A percentile compares a stretch with the other conserved stretches of the same genome.
Evolutionary conservation across 345 rosid genomes (phyloP).

Genomic region (Linum trigynum): DNA sequence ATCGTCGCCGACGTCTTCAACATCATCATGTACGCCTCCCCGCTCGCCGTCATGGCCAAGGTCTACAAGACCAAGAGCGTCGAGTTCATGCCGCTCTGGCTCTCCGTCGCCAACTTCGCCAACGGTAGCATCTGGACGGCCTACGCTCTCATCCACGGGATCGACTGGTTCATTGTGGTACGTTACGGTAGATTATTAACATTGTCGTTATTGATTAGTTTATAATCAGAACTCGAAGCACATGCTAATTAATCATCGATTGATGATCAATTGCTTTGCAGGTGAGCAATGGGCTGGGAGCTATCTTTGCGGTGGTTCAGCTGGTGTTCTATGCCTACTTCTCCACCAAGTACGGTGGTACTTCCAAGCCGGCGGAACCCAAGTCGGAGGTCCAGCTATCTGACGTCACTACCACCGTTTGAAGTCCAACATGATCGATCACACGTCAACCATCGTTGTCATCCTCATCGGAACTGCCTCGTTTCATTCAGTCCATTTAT

Average conservation of each 20-base stretch:
- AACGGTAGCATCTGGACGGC: background rate
- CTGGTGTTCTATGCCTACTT: background rate
- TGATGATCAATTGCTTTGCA: background rate
- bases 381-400: conserved; percentile 1
- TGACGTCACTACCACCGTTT: background rate
- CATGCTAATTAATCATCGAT: background rate
- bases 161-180: background rate
- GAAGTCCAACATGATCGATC: background rate
- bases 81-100: conserved; percentile 3
- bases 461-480: too few species aligned
- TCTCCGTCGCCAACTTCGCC: conserved; percentile 2
- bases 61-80: conserved; percentile 2
- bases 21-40: conserved; percentile 1
- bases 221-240: too few species aligned
- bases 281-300: background rate
- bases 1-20: background rate
- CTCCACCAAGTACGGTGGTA: background rate
- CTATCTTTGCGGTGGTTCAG: background rate
- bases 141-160: background rate
- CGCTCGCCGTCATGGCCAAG: background rate
- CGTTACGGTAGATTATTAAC: too few species aligned
- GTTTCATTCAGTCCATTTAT: too few species aligned
- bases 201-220: too few species aligned
- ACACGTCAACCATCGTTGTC: too few species aligned
- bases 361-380: background rate